Evolutionary conservation across 2,329 filamentous ascomycete genomes (phyloP).

Genomic region (Trichoderma endophyticum): DNA sequence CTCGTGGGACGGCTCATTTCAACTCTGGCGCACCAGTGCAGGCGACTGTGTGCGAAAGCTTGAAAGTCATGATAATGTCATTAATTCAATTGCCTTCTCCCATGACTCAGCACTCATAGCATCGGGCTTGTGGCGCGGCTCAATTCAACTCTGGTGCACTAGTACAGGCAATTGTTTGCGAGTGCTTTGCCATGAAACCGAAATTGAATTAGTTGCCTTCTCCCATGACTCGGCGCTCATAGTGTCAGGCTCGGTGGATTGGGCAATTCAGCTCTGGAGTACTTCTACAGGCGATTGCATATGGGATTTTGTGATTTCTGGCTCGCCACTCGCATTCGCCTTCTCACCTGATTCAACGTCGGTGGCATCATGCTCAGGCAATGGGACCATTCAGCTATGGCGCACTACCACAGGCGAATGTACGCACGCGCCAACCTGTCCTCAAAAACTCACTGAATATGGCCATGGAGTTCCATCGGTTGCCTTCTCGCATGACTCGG

Average conservation of each 20-base stretch:
- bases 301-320: background rate
- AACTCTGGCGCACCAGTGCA: background rate
- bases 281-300: background rate
- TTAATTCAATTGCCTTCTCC: background rate
- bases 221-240: background rate
- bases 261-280: background rate
- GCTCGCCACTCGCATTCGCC: background rate
- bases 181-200: too few species aligned
- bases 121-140: background rate
- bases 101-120: background rate
- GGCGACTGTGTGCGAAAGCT: background rate
- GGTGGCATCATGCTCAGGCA: too few species aligned
- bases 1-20: fast-evolving
- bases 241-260: background rate
- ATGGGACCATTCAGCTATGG: background rate
- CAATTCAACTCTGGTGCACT: background rate
- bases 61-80: too few species aligned
- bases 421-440: too few species aligned
- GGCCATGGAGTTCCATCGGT: background rate
- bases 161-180: background rate
- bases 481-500: background rate
- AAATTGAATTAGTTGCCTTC: too few species aligned
- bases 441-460: too few species aligned
- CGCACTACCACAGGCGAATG: background rate
- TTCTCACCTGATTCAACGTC: background rate